Evolutionary conservation across 768 basidiomycete genomes (phyloP).

Genomic region (Pholiota microspora): DNA sequence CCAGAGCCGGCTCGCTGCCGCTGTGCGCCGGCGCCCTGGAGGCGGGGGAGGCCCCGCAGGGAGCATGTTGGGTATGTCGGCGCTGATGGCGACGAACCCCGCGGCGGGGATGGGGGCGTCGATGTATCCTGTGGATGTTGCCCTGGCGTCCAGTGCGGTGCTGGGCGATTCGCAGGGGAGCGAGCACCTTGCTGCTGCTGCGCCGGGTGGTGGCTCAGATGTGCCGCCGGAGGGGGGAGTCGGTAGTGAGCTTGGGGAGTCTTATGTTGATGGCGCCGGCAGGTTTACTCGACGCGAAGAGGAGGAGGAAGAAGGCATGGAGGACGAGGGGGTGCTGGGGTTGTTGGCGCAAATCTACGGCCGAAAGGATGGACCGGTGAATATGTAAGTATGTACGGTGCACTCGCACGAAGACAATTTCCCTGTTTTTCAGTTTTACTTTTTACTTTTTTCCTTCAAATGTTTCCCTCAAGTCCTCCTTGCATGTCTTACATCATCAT

Average conservation of each 20-base stretch:
- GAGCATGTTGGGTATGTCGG: conserved; percentile 48
- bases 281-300: conserved; percentile 41
- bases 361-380: conserved; percentile 48
- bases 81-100: conserved; percentile 32
- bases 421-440: background rate
- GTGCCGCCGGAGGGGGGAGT: conserved; percentile 52
- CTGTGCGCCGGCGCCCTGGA: conserved; percentile 44
- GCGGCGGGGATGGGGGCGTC: conserved; percentile 33
- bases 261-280: conserved; percentile 71
- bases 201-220: conserved; percentile 31
- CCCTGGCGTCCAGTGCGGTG: conserved; percentile 67
- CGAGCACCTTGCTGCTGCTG: conserved; percentile 1
- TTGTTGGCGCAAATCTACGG: conserved; percentile 84
- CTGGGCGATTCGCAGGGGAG: conserved; percentile 63
- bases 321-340: conserved; percentile 84
- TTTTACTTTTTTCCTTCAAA: background rate
- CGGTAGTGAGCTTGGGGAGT: conserved; percentile 62
- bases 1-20: conserved; percentile 62
- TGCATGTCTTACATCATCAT: background rate
- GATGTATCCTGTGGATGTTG: conserved; percentile 43
- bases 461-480: no score
- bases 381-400: conserved; percentile 23
- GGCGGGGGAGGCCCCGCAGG: conserved; percentile 35
- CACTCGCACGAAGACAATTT: background rate
- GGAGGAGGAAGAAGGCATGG: conserved; percentile 63